phyloP scores from a whole-genome alignment of 2,329 filamentous ascomycete genomes.

The Fusarium cicatricum region DNA sequence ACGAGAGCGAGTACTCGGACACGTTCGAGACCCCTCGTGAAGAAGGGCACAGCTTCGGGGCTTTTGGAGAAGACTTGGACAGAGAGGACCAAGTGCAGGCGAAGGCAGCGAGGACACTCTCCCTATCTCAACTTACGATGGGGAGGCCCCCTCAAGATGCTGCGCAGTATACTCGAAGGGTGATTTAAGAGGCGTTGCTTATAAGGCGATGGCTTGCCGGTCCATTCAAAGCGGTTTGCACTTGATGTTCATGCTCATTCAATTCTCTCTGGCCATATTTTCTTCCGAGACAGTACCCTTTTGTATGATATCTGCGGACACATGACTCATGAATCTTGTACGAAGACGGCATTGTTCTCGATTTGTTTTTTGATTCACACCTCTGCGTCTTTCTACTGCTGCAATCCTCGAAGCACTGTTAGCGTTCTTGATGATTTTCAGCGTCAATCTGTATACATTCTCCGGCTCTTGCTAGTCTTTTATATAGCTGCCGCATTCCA shows the following conservation, averaged over 20 bases:
- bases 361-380: conserved; percentile 2
- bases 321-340: conserved; percentile 33
- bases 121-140: conserved; percentile 67
- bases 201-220: background rate
- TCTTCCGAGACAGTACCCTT: conserved; percentile 10
- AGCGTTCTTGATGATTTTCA: conserved; percentile 3
- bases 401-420: conserved; percentile 21
- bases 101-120: conserved; percentile 70
- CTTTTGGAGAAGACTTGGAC: conserved; percentile 54
- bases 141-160: conserved; percentile 35
- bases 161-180: conserved; percentile 37
- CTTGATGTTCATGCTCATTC: background rate
- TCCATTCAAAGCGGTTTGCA: background rate
- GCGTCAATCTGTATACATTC: background rate
- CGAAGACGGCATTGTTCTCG: conserved; percentile 13
- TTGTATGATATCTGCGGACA: conserved; percentile 20
- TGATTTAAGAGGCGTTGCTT: conserved; percentile 30
- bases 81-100: conserved; percentile 53
- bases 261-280: background rate
- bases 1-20: conserved; percentile 56
- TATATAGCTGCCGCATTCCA: conserved; percentile 1
- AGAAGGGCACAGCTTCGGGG: conserved; percentile 52
- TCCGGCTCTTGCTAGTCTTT: conserved; percentile 5
- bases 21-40: conserved; percentile 62
- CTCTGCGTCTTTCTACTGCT: conserved; percentile 4